Conservation (phyloP, 345 rosid genomes). For the Brassica nigra region DNA sequence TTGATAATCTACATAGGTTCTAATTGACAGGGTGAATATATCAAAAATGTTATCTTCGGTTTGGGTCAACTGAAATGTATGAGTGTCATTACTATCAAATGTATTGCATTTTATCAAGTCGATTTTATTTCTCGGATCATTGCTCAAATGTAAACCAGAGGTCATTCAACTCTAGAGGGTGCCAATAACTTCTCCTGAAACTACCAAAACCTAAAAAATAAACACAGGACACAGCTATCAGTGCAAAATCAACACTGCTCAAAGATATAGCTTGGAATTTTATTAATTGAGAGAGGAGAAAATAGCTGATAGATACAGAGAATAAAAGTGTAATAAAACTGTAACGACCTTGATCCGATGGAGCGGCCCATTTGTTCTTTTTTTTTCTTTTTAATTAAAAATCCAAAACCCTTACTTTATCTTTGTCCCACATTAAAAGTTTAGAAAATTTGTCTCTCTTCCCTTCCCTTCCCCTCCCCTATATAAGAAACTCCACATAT, state of each 20-base stretch:
- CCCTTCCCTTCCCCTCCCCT: too few relatives aligned
- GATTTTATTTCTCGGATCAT: neutral
- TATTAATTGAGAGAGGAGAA: too few relatives aligned
- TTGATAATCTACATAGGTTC: neutral
- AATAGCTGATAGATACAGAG: too few relatives aligned
- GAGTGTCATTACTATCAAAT: neutral
- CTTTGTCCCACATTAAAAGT: too few relatives aligned
- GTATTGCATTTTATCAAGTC: neutral
- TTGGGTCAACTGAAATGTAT: neutral
- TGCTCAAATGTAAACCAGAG: neutral
- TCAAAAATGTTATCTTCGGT: neutral
- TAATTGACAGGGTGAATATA: neutral
- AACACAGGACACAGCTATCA: slow-evolving; percentile 13
- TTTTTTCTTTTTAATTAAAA: too few relatives aligned
- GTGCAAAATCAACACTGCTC: slow-evolving; percentile 19
- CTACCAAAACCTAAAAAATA: slow-evolving; percentile 65
- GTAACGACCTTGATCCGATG: too few relatives aligned
- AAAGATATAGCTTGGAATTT: neutral
- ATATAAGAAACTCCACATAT: too few relatives aligned
- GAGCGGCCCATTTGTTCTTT: too few relatives aligned
- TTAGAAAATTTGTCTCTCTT: too few relatives aligned
- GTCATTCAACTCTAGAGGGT: neutral
- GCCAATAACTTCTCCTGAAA: slow-evolving; percentile 62
- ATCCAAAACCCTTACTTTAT: too few relatives aligned
- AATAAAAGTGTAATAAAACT: too few relatives aligned